A percentile compares a stretch with the other conserved stretches of the same genome.
phyloP scores from a whole-genome alignment of 306 rosid species.

The Styphnolobium japonicum region DNA sequence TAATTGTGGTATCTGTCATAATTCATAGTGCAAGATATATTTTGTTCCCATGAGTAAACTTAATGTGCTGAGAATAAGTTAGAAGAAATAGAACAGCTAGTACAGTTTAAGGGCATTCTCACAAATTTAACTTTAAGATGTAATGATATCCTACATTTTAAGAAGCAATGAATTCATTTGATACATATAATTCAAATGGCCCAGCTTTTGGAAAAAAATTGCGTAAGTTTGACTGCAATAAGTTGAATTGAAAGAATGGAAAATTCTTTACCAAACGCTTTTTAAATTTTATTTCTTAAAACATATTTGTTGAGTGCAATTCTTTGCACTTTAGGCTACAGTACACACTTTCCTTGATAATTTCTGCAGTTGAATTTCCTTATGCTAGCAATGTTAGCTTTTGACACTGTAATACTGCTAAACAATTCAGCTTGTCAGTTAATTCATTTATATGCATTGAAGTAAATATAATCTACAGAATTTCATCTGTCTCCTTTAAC shows the following conservation, averaged over 20 bases:
- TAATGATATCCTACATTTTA: background rate
- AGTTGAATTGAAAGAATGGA: background rate
- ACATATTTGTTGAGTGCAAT: background rate
- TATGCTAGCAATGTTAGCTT: background rate
- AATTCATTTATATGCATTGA: background rate
- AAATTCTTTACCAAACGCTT: background rate
- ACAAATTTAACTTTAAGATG: background rate
- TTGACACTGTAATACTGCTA: background rate
- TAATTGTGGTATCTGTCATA: background rate
- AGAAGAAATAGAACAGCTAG: background rate
- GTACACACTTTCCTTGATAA: background rate
- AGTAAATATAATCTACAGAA: background rate
- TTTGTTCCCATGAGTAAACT: constrained; percentile 6
- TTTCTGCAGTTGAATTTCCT: background rate
- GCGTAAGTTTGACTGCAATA: background rate
- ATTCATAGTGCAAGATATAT: constrained; percentile 1
- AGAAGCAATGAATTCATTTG: constrained; percentile 2
- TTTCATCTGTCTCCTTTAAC: background rate
- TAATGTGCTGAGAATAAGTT: background rate
- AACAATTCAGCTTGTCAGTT: background rate
- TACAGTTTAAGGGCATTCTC: background rate
- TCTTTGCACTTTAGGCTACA: background rate
- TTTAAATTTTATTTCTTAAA: background rate
- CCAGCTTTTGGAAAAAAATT: background rate
- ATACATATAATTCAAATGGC: background rate